Conservation (phyloP, 2,329 filamentous ascomycete genomes). For the Cordyceps farinosa region DNA sequence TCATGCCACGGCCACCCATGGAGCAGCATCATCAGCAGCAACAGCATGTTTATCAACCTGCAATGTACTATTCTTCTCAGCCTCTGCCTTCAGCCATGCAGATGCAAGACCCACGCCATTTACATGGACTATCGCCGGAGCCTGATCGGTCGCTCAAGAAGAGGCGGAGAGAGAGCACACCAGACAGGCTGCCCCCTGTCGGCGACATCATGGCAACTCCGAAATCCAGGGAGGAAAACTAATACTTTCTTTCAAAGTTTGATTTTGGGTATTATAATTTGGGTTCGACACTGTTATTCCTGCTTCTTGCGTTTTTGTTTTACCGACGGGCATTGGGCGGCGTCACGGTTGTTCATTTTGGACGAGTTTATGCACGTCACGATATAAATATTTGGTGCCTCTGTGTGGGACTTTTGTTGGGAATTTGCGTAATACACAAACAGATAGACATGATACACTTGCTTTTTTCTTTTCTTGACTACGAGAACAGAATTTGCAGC, state of each 20-base stretch:
- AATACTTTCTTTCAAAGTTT: not conserved
- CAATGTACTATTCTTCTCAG: not conserved
- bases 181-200: conserved; percentile 5
- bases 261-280: not conserved
- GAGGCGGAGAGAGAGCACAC: not conserved
- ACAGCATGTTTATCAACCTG: not conserved
- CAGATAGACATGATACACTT: conserved; percentile 11
- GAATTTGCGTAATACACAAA: not conserved
- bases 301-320: not conserved
- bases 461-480: not conserved
- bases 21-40: conserved; percentile 4
- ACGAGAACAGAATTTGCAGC: not conserved
- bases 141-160: not conserved
- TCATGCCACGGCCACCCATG: conserved; percentile 29
- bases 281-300: not conserved
- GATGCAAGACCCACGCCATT: not conserved
- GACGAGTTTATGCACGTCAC: not conserved
- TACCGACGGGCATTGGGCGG: conserved; percentile 1
- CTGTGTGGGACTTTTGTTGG: not conserved
- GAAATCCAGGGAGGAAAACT: not conserved
- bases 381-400: not conserved
- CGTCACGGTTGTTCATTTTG: conserved; percentile 2
- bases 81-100: not conserved
- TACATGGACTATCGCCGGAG: not conserved
- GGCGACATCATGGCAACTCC: conserved; percentile 12